Conservation (phyloP, 768 basidiomycete genomes). For the Trametes maxima region DNA sequence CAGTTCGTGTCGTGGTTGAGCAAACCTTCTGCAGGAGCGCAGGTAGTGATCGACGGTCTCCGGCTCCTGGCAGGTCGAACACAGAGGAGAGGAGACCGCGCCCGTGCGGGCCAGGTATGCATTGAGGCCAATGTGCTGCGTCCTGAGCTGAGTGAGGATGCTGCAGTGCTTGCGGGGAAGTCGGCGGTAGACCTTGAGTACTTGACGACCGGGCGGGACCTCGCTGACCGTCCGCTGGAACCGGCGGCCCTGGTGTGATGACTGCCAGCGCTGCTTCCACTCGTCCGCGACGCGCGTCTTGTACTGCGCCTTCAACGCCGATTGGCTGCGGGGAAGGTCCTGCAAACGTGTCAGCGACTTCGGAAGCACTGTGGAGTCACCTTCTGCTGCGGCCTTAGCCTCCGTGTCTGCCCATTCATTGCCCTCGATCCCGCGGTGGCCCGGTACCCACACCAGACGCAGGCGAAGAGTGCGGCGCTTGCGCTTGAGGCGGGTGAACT, state of each 20-base stretch:
- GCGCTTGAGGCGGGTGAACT: background rate
- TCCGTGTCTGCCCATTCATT: conserved; percentile 29
- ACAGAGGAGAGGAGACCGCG: too few relatives aligned
- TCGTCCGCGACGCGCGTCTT: background rate
- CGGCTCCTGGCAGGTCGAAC: too few relatives aligned
- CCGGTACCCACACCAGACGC: conserved; percentile 19
- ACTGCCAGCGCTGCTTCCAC: background rate
- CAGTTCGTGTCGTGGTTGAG: too few relatives aligned
- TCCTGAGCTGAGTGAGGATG: too few relatives aligned
- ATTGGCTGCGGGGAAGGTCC: background rate
- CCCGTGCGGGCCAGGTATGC: too few relatives aligned
- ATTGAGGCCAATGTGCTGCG: too few relatives aligned
- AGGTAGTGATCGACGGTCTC: too few relatives aligned
- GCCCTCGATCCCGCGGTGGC: conserved; percentile 24
- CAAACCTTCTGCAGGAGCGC: too few relatives aligned
- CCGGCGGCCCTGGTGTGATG: background rate
- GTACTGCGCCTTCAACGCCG: background rate
- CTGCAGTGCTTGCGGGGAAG: too few relatives aligned
- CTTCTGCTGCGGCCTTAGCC: conserved; percentile 28
- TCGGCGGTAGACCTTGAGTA: too few relatives aligned
- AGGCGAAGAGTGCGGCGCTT: background rate
- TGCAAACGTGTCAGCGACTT: background rate
- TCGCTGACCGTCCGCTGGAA: too few relatives aligned
- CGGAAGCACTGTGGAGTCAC: background rate
- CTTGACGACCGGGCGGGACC: too few relatives aligned